Evolutionary conservation across 176 grass and related monocot species (phyloP).

Genomic region (Saccharum officinarum): DNA sequence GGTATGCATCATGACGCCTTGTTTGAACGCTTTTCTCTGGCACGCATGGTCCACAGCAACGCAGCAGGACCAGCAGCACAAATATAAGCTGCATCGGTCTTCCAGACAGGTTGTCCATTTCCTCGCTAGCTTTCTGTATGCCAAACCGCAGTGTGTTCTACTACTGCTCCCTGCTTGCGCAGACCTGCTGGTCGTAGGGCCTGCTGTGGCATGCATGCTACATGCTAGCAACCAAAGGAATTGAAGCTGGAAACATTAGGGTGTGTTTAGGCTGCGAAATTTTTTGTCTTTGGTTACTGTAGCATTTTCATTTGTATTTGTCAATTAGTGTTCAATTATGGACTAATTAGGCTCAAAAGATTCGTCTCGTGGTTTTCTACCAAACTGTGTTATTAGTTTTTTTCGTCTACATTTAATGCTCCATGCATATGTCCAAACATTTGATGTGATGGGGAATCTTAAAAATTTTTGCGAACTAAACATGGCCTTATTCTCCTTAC

Average conservation of each 20-base stretch:
- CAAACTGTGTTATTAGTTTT: too few relatives aligned
- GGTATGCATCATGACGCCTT: slow-evolving; percentile 40
- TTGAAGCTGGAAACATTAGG: neutral
- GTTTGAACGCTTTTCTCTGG: slow-evolving; percentile 42
- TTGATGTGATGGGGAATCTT: too few relatives aligned
- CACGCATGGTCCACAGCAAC: slow-evolving; percentile 25
- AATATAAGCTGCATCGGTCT: slow-evolving; percentile 16
- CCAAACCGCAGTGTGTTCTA: neutral
- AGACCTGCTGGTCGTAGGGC: neutral
- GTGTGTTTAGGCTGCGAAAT: too few relatives aligned
- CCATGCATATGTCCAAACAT: too few relatives aligned
- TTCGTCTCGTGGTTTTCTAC: too few relatives aligned
- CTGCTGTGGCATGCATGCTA: too few relatives aligned
- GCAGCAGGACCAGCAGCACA: slow-evolving; percentile 30
- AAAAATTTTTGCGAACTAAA: too few relatives aligned
- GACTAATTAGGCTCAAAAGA: too few relatives aligned
- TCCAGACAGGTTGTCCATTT: slow-evolving; percentile 34
- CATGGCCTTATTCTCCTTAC: slow-evolving; percentile 19
- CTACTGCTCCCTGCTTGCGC: neutral
- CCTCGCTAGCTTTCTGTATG: neutral
- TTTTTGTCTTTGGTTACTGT: too few relatives aligned
- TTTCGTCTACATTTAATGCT: too few relatives aligned
- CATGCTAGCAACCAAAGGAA: neutral
- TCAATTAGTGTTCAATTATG: too few relatives aligned
- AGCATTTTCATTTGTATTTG: too few relatives aligned